Percentiles rank a stretch among this genome's conserved stretches.
Conservation (phyloP, 345 rosid genomes). For the Orychophragmus violaceus region DNA sequence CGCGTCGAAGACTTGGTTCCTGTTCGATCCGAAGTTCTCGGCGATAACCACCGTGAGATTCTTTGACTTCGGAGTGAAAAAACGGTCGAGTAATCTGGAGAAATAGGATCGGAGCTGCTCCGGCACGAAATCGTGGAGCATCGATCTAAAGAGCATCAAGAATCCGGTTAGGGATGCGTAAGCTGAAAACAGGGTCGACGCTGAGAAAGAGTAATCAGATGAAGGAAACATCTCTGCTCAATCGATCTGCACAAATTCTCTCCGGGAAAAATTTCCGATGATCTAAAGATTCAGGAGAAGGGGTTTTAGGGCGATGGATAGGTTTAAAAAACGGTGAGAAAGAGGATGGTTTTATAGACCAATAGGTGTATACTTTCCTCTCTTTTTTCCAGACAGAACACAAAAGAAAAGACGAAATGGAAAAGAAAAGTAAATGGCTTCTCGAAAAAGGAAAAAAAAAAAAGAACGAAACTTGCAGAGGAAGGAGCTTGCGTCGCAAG, state of each 20-base stretch:
- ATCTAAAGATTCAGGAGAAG: background rate
- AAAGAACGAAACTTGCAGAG: slow-evolving; percentile 7
- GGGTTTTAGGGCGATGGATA: background rate
- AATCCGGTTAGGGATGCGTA: slow-evolving; percentile 38
- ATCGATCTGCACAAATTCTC: no score
- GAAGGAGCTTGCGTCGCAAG: slow-evolving; percentile 21
- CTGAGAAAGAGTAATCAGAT: slow-evolving; percentile 19
- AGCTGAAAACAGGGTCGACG: slow-evolving; percentile 34
- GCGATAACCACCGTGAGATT: slow-evolving; percentile 33
- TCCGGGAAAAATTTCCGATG: background rate
- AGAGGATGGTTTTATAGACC: background rate
- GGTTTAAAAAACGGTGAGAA: no score
- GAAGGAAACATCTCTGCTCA: slow-evolving; percentile 27
- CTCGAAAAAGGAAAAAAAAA: background rate
- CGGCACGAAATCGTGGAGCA: slow-evolving; percentile 35
- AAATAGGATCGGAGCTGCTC: slow-evolving; percentile 19
- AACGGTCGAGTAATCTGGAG: background rate
- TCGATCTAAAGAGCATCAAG: slow-evolving; percentile 35
- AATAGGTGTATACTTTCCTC: background rate
- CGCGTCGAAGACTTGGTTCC: slow-evolving; percentile 39
- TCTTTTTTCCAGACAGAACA: background rate
- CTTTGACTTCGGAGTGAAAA: slow-evolving; percentile 22
- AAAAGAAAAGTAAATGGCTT: background rate
- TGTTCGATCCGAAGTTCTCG: slow-evolving; percentile 16
- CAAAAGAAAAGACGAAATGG: background rate